Evolutionary conservation across 441 rosid genomes (phyloP), one percentile per base, ranked within the genome.

Genomic region (Euphorbia schlechtendalii): DNA sequence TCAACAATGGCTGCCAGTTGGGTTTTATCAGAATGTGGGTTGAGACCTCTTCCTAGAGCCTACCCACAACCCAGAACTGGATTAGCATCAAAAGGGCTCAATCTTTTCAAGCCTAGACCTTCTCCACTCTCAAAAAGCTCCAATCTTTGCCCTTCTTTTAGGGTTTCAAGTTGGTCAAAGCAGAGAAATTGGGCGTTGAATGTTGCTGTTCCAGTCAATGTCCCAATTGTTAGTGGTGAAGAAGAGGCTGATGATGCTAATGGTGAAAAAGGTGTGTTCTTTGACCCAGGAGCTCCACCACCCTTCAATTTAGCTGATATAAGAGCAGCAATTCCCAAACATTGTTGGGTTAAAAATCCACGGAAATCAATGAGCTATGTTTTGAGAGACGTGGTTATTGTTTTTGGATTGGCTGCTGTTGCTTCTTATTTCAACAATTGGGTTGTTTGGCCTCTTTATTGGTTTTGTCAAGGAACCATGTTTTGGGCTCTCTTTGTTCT

Each of bases 401-500:
- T 87, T 66, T 78, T 91, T 17, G 87, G 90, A 22, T 77, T 94
- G 64, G 98, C 96, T 49, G 92, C 86, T 4, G 96, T 74, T 30
- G 99, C 96, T 20, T 78, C 89, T 76, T 76, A 81, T 45, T 54
- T 87, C 38, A 82, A 91, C 70, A 83, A 68, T 49, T 94, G 92
- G 99, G 30, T 84, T 43, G 89, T 82, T 71, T 94, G 99, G 99
- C 99, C 99, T 70, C 76, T 94, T 46, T 94, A 90, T 69, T 94
- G 97, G 97, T 72, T 77, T 51, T 91, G 90, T 70, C 96, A 94
- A 62, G 97, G 96, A 56, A 94, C 97, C 68, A 94, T 94, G 97
- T 90, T 90, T 62, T 90, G 97, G 99, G 99, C 90, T 66, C 83
- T 94, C 58, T 94, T 94, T 77, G 99, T 94, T 74, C 96, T 94